Percentiles rank a stretch among this genome's conserved stretches.
These are phyloP conservation scores for Cercophora scortea DNA, from an alignment of 495 filamentous ascomycete species.

Conservation along the genomic window DNA sequence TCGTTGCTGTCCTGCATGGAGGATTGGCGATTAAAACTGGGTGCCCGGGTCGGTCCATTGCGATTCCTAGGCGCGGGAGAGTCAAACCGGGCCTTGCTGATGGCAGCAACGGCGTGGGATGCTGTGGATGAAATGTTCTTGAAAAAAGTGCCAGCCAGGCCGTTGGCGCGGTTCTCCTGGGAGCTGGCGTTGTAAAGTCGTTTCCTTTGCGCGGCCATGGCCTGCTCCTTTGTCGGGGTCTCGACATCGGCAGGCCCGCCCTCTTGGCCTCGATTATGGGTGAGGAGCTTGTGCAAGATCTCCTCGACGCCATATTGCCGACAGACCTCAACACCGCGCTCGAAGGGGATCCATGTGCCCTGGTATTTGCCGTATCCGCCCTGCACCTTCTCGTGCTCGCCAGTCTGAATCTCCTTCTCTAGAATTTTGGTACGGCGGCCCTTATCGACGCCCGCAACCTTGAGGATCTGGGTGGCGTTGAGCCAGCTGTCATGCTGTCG, in stretches of 20 bases:
- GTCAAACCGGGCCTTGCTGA: conserved; percentile 91
- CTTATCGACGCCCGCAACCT: conserved; percentile 94
- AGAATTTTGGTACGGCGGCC: conserved; percentile 94
- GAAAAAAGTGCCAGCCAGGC: conserved; percentile 79
- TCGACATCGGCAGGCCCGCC: conserved; percentile 61
- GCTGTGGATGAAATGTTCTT: conserved; percentile 91
- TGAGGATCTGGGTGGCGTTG: conserved; percentile 93
- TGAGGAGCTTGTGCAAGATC: conserved; percentile 71
- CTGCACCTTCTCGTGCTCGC: conserved; percentile 96
- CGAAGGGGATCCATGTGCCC: conserved; percentile 94
- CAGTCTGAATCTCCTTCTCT: conserved; percentile 92
- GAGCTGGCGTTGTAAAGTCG: conserved; percentile 72
- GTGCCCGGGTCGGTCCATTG: conserved; percentile 36
- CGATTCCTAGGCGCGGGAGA: conserved; percentile 65
- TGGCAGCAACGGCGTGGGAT: conserved; percentile 83
- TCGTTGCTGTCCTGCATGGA: conserved; percentile 54
- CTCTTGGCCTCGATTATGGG: conserved; percentile 79
- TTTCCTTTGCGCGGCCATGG: conserved; percentile 95
- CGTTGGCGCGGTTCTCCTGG: conserved; percentile 55
- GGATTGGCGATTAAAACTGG: conserved; percentile 47
- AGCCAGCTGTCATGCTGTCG: conserved; percentile 86
- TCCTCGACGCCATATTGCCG: conserved; percentile 91
- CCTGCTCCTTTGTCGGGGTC: conserved; percentile 98
- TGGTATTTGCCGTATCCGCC: conserved; percentile 98
- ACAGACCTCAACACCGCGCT: conserved; percentile 84